A percentile compares a stretch with the other conserved stretches of the same genome.
These are phyloP conservation scores for Croton laevigatus DNA, from an alignment of 441 rosid genomes.

Conservation along the genomic window DNA sequence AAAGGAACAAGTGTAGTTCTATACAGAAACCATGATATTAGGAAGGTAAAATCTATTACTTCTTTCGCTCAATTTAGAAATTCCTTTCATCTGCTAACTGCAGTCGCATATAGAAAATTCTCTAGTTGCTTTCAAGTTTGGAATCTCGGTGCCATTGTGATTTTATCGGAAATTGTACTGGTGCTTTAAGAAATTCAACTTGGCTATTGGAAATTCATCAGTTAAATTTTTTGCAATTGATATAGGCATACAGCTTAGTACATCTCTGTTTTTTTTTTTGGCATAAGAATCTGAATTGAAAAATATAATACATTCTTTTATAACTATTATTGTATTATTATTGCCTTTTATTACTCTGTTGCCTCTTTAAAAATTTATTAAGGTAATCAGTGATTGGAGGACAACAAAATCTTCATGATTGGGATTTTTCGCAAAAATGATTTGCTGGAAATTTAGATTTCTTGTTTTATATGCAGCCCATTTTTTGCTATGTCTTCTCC, in stretches of 20 bases:
- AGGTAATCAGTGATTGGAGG: neutral
- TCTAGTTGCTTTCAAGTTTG: constrained; percentile 5
- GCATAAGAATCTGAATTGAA: neutral
- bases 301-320: neutral
- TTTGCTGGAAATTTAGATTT: constrained; percentile 14
- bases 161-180: neutral
- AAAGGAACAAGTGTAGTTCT: constrained; percentile 93
- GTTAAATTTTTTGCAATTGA: constrained; percentile 2
- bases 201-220: neutral
- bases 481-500: constrained; percentile 13
- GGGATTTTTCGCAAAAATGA: neutral
- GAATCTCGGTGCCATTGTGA: neutral
- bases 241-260: neutral
- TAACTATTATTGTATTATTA: neutral
- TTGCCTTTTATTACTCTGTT: neutral
- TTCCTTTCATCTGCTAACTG: constrained; percentile 13
- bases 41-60: constrained; percentile 55
- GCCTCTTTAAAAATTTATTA: neutral
- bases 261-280: neutral
- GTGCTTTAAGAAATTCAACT: neutral
- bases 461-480: neutral
- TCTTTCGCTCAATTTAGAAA: constrained; percentile 1
- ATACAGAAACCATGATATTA: constrained; percentile 90
- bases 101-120: neutral
- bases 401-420: neutral